phyloP scores from a whole-genome alignment of 1,284 basidiomycete species.

The Puccinia horiana region DNA sequence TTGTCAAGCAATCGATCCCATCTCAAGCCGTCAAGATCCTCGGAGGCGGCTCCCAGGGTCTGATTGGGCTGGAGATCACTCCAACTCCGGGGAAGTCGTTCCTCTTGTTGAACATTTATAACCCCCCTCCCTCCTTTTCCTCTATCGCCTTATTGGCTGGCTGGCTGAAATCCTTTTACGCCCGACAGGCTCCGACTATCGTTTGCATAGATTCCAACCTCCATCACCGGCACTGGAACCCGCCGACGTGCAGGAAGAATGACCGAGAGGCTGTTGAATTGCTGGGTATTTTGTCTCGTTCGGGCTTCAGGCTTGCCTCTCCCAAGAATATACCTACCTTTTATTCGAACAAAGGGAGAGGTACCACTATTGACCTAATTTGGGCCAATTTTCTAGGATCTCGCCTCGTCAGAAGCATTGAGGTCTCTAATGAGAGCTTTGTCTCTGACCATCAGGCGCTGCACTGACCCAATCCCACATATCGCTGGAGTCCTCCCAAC shows the following conservation, averaged over 20 bases:
- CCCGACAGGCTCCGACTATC: not conserved
- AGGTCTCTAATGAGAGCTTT: too few relatives aligned
- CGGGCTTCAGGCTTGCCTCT: too few relatives aligned
- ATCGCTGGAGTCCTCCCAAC: not conserved
- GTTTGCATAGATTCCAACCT: constrained; percentile 8
- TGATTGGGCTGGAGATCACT: not conserved
- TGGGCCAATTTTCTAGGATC: too few relatives aligned
- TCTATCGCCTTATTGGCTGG: not conserved
- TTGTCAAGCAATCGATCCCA: too few relatives aligned
- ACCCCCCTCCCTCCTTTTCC: not conserved
- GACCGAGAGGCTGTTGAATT: not conserved
- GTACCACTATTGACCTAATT: too few relatives aligned
- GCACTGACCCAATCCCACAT: not conserved
- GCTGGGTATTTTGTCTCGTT: not conserved
- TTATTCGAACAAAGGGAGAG: too few relatives aligned
- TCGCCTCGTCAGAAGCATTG: too few relatives aligned
- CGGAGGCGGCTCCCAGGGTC: too few relatives aligned
- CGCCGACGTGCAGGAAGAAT: not conserved
- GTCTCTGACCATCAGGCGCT: not conserved
- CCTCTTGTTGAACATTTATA: not conserved
- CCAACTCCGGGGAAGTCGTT: not conserved
- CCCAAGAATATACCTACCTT: too few relatives aligned
- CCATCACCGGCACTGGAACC: not conserved
- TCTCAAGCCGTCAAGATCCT: too few relatives aligned
- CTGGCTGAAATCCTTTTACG: not conserved